phyloP scores from a whole-genome alignment of 2,329 filamentous ascomycete genomes.

The Xylariaceae sp. region DNA sequence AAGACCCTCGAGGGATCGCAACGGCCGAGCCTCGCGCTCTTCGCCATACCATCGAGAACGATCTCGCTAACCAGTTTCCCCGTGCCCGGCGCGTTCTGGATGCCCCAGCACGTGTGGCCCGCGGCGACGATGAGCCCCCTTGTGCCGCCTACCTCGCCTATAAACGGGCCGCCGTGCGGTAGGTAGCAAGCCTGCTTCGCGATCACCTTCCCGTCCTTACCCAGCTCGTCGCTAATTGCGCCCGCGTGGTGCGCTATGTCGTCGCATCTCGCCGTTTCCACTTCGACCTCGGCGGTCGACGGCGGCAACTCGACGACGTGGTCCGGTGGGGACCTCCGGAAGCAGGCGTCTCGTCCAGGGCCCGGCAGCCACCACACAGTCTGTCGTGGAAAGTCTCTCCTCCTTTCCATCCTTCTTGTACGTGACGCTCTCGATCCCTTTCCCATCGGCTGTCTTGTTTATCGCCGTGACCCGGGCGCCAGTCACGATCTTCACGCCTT shows the following conservation, averaged over 20 bases:
- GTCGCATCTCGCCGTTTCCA: conserved; percentile 67
- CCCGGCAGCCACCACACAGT: conserved; percentile 44
- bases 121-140: conserved; percentile 69
- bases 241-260: conserved; percentile 69
- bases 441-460: conserved; percentile 25
- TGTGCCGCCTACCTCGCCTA: conserved; percentile 65
- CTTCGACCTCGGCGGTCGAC: conserved; percentile 63
- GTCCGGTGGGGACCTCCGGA: conserved; percentile 56
- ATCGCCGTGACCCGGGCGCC: conserved; percentile 35
- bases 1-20: conserved; percentile 57
- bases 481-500: conserved; percentile 56
- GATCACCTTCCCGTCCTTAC: conserved; percentile 58
- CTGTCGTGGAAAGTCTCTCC: conserved; percentile 31
- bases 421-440: conserved; percentile 34
- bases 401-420: conserved; percentile 32
- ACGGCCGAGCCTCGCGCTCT: conserved; percentile 57
- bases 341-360: conserved; percentile 51
- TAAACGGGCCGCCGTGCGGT: conserved; percentile 69
- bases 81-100: conserved; percentile 77
- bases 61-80: conserved; percentile 68
- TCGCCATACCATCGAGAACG: conserved; percentile 62
- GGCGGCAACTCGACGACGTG: conserved; percentile 62
- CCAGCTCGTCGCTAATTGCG: conserved; percentile 56
- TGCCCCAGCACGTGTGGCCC: conserved; percentile 82
- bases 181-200: conserved; percentile 76